A percentile compares a stretch with the other conserved stretches of the same genome.
These are phyloP conservation scores for Aeschynomene evenia DNA, from an alignment of 306 rosid species.

Conservation along the genomic window DNA sequence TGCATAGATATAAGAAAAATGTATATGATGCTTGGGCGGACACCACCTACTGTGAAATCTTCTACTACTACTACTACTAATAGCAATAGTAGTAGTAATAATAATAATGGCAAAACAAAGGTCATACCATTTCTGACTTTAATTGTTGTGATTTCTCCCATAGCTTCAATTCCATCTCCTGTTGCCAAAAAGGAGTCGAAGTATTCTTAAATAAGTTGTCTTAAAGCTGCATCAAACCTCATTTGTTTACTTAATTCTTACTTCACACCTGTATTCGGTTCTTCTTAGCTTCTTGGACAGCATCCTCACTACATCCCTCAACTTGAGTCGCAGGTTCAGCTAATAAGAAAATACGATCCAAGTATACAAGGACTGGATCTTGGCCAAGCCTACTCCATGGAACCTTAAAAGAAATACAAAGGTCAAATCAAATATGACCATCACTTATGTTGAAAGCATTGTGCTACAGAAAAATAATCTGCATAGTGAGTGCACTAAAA, in stretches of 20 bases:
- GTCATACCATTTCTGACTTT: slow-evolving; percentile 79
- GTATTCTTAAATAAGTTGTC: slow-evolving; percentile 11
- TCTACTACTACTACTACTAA: neutral
- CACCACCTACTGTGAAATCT: slow-evolving; percentile 15
- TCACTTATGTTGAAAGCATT: slow-evolving; percentile 14
- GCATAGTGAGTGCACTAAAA: neutral
- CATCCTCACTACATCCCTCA: slow-evolving; percentile 79
- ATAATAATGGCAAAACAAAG: neutral
- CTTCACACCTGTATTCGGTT: slow-evolving; percentile 70
- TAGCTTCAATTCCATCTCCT: slow-evolving; percentile 90
- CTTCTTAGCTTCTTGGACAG: slow-evolving; percentile 90
- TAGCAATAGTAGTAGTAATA: neutral
- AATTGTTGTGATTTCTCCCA: slow-evolving; percentile 74
- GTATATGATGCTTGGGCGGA: neutral
- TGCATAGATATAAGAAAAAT: slow-evolving; percentile 9
- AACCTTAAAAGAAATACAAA: slow-evolving; percentile 51
- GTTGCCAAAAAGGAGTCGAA: slow-evolving; percentile 39
- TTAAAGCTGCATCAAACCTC: slow-evolving; percentile 6
- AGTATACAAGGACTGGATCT: slow-evolving; percentile 87
- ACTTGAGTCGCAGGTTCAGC: slow-evolving; percentile 97
- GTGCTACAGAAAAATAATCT: slow-evolving; percentile 10
- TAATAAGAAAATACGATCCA: slow-evolving; percentile 90
- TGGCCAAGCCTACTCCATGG: slow-evolving; percentile 99
- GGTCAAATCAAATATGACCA: slow-evolving; percentile 31
- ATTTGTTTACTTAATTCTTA: slow-evolving; percentile 26